Evolutionary conservation across 352 stramenopile genomes (phyloP).

Genomic region (Peronospora destructor): DNA sequence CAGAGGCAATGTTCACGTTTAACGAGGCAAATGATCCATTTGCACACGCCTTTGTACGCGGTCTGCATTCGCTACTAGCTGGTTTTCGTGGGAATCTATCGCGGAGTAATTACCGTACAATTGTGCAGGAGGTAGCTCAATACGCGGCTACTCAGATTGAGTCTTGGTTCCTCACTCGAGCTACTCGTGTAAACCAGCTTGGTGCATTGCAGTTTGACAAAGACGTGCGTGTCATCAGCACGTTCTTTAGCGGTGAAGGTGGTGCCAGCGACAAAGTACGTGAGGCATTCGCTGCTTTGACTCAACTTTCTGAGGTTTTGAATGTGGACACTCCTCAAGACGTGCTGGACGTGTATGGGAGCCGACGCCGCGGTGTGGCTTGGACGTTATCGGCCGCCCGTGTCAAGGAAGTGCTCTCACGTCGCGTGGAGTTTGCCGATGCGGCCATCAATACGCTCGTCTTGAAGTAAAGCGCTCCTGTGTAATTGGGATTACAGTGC

Average conservation of each 20-base stretch:
- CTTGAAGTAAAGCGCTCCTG: constrained; percentile 19
- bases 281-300: constrained; percentile 49
- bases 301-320: constrained; percentile 64
- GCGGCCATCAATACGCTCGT: constrained; percentile 56
- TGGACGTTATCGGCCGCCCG: constrained; percentile 64
- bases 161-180: constrained; percentile 52
- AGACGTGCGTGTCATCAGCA: constrained; percentile 64
- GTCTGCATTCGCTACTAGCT: constrained; percentile 46
- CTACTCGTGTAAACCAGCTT: constrained; percentile 67
- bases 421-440: constrained; percentile 73
- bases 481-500: neutral
- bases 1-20: constrained; percentile 77
- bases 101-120: constrained; percentile 41
- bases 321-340: constrained; percentile 67
- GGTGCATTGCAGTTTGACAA: constrained; percentile 84
- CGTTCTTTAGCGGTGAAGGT: constrained; percentile 47
- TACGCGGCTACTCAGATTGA: constrained; percentile 48
- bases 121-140: constrained; percentile 45
- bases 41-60: constrained; percentile 60
- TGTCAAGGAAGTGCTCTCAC: constrained; percentile 68
- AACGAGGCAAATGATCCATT: constrained; percentile 87
- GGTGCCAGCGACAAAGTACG: constrained; percentile 44
- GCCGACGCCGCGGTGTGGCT: constrained; percentile 48
- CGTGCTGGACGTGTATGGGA: constrained; percentile 69
- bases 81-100: constrained; percentile 54